Conservation (phyloP, 106 monocot species). For the Dendrobium huoshanense region DNA sequence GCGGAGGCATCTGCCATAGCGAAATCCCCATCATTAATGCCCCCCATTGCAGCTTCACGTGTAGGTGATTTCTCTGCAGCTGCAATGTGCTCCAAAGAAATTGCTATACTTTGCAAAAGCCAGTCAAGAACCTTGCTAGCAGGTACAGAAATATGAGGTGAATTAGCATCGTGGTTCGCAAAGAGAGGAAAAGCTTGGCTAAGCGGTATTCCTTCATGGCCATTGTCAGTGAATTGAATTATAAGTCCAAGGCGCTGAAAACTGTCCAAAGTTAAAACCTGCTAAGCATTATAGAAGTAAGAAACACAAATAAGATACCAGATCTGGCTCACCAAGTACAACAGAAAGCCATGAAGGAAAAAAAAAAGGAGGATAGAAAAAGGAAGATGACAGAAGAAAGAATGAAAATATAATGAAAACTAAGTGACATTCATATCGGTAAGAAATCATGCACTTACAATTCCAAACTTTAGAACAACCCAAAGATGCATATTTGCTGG, state of each 20-base stretch:
- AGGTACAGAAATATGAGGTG: conserved; percentile 71
- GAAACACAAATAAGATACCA: background rate
- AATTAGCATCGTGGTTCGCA: conserved; percentile 83
- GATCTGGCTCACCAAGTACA: background rate
- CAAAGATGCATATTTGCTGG: background rate
- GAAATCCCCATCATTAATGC: conserved; percentile 59
- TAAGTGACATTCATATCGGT: no score
- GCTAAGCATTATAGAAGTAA: conserved; percentile 7
- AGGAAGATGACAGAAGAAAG: background rate
- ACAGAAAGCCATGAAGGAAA: background rate
- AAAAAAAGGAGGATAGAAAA: background rate
- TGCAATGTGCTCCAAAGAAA: conserved; percentile 50
- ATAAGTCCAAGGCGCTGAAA: conserved; percentile 83
- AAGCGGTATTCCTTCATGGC: conserved; percentile 46
- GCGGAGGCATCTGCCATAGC: conserved; percentile 54
- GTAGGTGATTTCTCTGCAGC: conserved; percentile 47
- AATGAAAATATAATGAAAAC: background rate
- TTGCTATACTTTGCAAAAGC: conserved; percentile 55
- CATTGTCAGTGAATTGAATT: conserved; percentile 55
- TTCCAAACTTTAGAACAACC: background rate
- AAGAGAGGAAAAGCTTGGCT: conserved; percentile 77
- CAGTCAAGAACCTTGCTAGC: conserved; percentile 75
- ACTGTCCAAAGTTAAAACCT: conserved; percentile 76
- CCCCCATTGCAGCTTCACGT: conserved; percentile 44
- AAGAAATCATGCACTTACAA: no score